Base-by-base conservation (phyloP, 306 rosid species). In the Acacia confusa region DNA sequence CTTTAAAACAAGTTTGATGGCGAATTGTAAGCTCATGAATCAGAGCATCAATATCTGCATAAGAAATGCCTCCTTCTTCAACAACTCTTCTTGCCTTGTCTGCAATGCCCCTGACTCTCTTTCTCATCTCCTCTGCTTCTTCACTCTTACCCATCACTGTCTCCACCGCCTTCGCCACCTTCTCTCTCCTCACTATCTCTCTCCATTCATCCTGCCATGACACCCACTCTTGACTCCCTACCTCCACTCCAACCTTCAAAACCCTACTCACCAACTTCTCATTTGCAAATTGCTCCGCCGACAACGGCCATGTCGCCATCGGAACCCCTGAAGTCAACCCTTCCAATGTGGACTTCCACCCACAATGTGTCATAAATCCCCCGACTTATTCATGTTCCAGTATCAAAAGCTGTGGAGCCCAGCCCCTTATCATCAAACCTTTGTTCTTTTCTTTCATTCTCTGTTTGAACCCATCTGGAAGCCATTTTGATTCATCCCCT, bases 331-430 rank as follows among this genome's bases (percentile, higher is more conserved):
- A 77, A 2, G 84, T 75, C 40, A 90, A 67, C 3, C 91, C 86
- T 79, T 93, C 97, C 80, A 91, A 5, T 7, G 89, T 86, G 3
- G 97, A 93, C 44, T 93, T 93, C 96, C 97, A 93, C 4, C 97
- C 96, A 30, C 94, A 91, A 27, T 93, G 96, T 0, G 94, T 93
- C 88, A 93, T 55, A 30, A 90, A 93, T 48, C 94, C 97, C 24
- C 91, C 91, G 2, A 91, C 73, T 0, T 90, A 84, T 3, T 2
- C 66, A n/a, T 90, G 93, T 22, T 90, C 93, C 69, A 91, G 63
- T 24, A 93, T 90, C 87, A 87, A 40, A 5, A 92, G 16, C 71
- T 92, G 95, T 0, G 97, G 95, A 0, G 89, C 95, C 95, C 92
- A 92, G 0, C 94, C 95, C 79, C 89, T 85, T 7, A 90, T 20